phyloP scores from a whole-genome alignment of 2,329 filamentous ascomycete genomes.

The Fusarium verticillioides region DNA sequence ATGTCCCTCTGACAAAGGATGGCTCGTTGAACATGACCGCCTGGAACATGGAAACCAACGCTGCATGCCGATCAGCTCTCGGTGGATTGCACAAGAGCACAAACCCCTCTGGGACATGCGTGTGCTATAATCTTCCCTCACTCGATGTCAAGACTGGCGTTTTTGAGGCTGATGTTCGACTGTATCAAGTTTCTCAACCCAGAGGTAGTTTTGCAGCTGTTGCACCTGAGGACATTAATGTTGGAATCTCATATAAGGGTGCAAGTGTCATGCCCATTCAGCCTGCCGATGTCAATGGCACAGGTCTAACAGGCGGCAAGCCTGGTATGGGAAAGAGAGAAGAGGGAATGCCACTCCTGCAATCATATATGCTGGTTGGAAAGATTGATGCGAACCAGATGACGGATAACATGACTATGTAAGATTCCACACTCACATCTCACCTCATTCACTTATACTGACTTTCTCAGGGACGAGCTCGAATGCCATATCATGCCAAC shows the following conservation, averaged over 20 bases:
- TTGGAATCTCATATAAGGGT: constrained; percentile 65
- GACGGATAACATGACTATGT: constrained; percentile 68
- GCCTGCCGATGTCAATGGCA: constrained; percentile 40
- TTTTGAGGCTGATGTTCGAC: constrained; percentile 80
- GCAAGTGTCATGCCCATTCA: constrained; percentile 53
- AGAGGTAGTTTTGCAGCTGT: constrained; percentile 65
- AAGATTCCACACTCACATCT: constrained; percentile 51
- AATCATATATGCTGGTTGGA: constrained; percentile 75
- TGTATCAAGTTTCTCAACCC: constrained; percentile 75
- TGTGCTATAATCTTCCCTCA: constrained; percentile 84
- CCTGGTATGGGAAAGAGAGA: constrained; percentile 35
- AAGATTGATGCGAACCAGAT: constrained; percentile 71
- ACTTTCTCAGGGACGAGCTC: constrained; percentile 61
- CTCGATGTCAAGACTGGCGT: constrained; percentile 74
- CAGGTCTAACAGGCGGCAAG: constrained; percentile 38
- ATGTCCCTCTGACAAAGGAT: constrained; percentile 53
- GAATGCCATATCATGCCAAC: constrained; percentile 73
- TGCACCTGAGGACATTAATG: constrained; percentile 62
- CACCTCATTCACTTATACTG: constrained; percentile 6
- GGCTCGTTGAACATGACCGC: constrained; percentile 63
- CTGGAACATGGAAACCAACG: constrained; percentile 66
- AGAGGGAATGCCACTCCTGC: constrained; percentile 58
- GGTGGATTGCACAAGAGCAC: constrained; percentile 65
- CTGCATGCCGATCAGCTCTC: constrained; percentile 70
- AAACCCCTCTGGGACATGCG: constrained; percentile 80